These are phyloP conservation scores for Ceratobasidium sp. DNA, from an alignment of 1,284 basidiomycete species.

Conservation along the genomic window DNA sequence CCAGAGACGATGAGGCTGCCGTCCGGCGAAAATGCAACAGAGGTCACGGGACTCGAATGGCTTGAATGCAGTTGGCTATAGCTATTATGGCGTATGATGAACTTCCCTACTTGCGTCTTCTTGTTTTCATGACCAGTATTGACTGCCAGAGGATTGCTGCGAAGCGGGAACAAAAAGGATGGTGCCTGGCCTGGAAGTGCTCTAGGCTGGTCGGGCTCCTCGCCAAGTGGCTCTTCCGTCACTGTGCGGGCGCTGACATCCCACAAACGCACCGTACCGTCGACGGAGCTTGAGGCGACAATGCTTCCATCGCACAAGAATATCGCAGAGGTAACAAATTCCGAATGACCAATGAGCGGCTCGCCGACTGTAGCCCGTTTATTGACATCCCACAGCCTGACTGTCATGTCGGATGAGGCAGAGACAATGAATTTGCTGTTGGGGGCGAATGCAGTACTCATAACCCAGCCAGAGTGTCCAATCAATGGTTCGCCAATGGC, in stretches of 20 bases:
- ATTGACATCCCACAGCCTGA: slow-evolving; percentile 2
- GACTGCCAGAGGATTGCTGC: too few relatives aligned
- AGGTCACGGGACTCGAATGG: not conserved
- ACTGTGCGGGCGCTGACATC: too few relatives aligned
- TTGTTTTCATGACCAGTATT: too few relatives aligned
- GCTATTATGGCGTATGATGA: too few relatives aligned
- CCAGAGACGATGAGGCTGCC: not conserved
- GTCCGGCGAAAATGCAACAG: not conserved
- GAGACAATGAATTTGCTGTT: not conserved
- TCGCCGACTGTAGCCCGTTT: not conserved
- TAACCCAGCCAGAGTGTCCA: not conserved
- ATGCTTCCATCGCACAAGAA: not conserved
- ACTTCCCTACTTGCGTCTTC: too few relatives aligned
- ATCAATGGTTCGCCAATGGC: not conserved
- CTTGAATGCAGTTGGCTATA: too few relatives aligned
- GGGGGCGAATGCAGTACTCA: not conserved
- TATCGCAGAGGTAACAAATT: slow-evolving; percentile 1
- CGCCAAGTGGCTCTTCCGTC: too few relatives aligned
- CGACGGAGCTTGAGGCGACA: too few relatives aligned
- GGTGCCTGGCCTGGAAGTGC: too few relatives aligned
- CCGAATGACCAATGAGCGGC: not conserved
- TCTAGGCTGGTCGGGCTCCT: too few relatives aligned
- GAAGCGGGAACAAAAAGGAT: too few relatives aligned
- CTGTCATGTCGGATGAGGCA: not conserved
- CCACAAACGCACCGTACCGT: too few relatives aligned